Base-by-base conservation (phyloP, 495 filamentous ascomycete species). In the Aspergillus sclerotioniger region DNA sequence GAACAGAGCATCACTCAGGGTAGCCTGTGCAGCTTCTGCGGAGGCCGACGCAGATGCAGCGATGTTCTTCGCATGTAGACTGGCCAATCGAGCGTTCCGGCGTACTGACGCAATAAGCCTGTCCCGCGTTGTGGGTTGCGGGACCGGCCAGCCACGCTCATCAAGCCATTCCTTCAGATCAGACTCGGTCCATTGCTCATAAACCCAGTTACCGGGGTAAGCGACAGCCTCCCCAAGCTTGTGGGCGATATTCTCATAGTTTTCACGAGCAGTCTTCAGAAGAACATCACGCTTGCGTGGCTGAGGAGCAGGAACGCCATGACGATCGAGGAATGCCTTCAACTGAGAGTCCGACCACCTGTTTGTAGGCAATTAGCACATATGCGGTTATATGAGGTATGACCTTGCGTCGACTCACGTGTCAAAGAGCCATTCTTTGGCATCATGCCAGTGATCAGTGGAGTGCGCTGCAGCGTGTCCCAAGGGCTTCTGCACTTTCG, bases 161-260 rank as follows among this genome's bases (percentile, higher is more conserved):
- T 97, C 93, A 9, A 97, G 85, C 88, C 90, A 98, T 62, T 87
- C 82, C 71, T 87, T 90, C 43, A 87, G 69, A 35, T 88, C 86
- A 53, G 86, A 89, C 41, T 93, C 83, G 45, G 87, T 84, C 94
- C 94, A 98, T 35, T 87, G 78, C 57, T 84, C 84, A 65, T 96
- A 98, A 32, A 98, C 76, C 94, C 94, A 98, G 72, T 96, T 86
- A n/a, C 94, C 94, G 39, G 94, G 94, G 62, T 98, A 98, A 9
- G 82, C 68, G 37, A 83, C 76, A 1, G 90, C 88, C 72, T 96
- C 89, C 59, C 90, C 90, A 41, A 82, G 78, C 75, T 96, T 97
- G 67, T 91, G 84, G 12, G 94, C 92, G 44, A 89, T 70, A 3
- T 81, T 77, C 59, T 96, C 86, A 60, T 96, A 97, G 68, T 88